phyloP scores from a whole-genome alignment of 106 monocot genomes.

The Apostasia ramifera region DNA sequence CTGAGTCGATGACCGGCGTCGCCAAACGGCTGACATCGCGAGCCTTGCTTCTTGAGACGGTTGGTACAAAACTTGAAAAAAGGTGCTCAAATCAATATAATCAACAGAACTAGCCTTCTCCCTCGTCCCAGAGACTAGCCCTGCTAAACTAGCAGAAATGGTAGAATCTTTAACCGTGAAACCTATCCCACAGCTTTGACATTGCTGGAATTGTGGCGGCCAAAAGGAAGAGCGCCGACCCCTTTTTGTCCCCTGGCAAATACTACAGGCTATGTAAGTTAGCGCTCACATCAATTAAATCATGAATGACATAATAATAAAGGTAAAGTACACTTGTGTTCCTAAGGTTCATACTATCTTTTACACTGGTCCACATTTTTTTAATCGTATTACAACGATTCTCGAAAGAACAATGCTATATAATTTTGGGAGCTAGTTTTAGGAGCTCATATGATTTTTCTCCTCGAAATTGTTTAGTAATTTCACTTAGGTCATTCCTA shows the following conservation, averaged over 20 bases:
- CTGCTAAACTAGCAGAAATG: constrained; percentile 43
- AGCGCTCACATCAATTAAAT: too few species aligned
- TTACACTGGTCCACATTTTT: too few species aligned
- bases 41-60: constrained; percentile 48
- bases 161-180: constrained; percentile 33
- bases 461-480: too few species aligned
- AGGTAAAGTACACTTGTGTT: too few species aligned
- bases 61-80: constrained; percentile 48
- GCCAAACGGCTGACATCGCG: constrained; percentile 45
- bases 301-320: too few species aligned
- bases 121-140: constrained; percentile 28
- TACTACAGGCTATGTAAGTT: constrained; percentile 7
- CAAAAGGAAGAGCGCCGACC: constrained; percentile 15
- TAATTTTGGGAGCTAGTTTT: too few species aligned
- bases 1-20: constrained; percentile 19
- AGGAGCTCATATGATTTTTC: too few species aligned
- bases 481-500: too few species aligned
- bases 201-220: constrained; percentile 48
- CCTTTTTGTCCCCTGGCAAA: constrained; percentile 21
- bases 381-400: too few species aligned
- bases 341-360: too few species aligned
- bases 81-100: constrained; percentile 27
- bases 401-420: too few species aligned
- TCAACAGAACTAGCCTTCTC: constrained; percentile 5
- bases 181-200: constrained; percentile 50